A percentile compares a stretch with the other conserved stretches of the same genome.
Evolutionary conservation across 805 yeast genomes (phyloP).

Genomic region (Candida nemodendra): DNA sequence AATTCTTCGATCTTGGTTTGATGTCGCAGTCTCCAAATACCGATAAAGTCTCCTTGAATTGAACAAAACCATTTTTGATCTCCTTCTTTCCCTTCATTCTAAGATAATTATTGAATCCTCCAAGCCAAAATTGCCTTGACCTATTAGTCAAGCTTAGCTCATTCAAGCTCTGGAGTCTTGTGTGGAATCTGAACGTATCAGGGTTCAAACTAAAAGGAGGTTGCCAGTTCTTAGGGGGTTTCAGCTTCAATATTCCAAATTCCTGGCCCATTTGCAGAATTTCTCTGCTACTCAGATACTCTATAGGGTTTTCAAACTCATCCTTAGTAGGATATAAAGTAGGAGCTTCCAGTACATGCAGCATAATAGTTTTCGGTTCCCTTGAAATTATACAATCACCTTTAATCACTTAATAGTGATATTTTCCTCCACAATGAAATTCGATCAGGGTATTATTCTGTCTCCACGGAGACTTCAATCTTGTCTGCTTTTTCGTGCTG

Average conservation of each 20-base stretch:
- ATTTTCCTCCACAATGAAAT: too few species aligned
- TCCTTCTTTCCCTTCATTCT: slow-evolving; percentile 40
- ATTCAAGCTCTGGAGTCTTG: slow-evolving; percentile 64
- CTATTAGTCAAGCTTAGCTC: slow-evolving; percentile 65
- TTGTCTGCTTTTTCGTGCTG: too few species aligned
- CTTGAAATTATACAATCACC: too few species aligned
- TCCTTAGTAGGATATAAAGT: slow-evolving; percentile 42
- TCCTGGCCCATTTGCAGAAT: slow-evolving; percentile 41
- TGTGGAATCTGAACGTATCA: slow-evolving; percentile 57
- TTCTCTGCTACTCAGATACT: slow-evolving; percentile 43
- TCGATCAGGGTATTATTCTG: too few species aligned
- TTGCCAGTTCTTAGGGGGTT: slow-evolving; percentile 52
- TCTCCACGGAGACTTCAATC: too few species aligned
- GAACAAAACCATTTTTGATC: slow-evolving; percentile 15
- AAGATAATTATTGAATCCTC: slow-evolving; percentile 58
- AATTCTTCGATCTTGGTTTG: slow-evolving; percentile 4
- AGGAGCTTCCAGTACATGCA: slow-evolving; percentile 41
- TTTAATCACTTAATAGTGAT: too few species aligned
- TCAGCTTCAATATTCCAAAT: slow-evolving; percentile 52
- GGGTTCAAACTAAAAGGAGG: slow-evolving; percentile 57
- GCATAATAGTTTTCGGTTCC: too few species aligned
- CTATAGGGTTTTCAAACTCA: slow-evolving; percentile 51
- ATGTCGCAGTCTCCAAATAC: neutral
- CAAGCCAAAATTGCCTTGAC: slow-evolving; percentile 58
- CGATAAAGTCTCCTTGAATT: slow-evolving; percentile 6